phyloP scores from a whole-genome alignment of 495 filamentous ascomycete genomes.

The Margaritispora aquatica region DNA sequence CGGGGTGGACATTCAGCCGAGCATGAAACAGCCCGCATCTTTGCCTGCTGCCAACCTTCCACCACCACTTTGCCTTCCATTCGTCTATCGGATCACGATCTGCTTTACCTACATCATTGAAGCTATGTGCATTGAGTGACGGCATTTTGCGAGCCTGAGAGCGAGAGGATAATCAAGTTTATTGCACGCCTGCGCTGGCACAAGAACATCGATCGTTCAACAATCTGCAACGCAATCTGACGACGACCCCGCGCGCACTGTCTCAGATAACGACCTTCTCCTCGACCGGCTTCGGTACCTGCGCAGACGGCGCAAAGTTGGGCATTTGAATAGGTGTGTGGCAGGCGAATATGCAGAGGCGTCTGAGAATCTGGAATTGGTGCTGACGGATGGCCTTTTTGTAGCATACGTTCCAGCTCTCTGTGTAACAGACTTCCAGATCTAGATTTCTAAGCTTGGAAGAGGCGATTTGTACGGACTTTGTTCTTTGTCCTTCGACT shows the following conservation, averaged over 20 bases:
- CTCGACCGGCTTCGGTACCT: not conserved
- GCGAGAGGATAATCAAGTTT: not conserved
- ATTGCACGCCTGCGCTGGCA: not conserved
- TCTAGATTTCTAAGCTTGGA: not conserved
- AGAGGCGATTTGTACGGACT: not conserved
- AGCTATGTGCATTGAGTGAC: not conserved
- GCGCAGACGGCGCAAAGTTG: not conserved
- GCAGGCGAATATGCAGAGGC: not conserved
- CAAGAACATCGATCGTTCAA: not conserved
- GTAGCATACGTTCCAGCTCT: not conserved
- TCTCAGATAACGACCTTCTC: not conserved
- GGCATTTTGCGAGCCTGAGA: not conserved
- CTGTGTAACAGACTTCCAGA: not conserved
- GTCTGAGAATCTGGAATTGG: not conserved
- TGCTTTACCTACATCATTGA: not conserved
- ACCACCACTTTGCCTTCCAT: too few relatives aligned
- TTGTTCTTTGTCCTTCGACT: too few relatives aligned
- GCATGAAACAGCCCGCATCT: too few relatives aligned
- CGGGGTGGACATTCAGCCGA: not conserved
- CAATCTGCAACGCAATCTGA: not conserved
- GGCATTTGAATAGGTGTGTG: not conserved
- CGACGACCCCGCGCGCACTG: not conserved
- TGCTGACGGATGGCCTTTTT: not conserved
- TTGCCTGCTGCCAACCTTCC: not conserved
- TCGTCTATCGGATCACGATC: not conserved